Percentiles rank a stretch among this genome's conserved stretches.
These are phyloP conservation scores for Melaleuca quinquenervia DNA, from an alignment of 345 rosid species.

Conservation along the genomic window DNA sequence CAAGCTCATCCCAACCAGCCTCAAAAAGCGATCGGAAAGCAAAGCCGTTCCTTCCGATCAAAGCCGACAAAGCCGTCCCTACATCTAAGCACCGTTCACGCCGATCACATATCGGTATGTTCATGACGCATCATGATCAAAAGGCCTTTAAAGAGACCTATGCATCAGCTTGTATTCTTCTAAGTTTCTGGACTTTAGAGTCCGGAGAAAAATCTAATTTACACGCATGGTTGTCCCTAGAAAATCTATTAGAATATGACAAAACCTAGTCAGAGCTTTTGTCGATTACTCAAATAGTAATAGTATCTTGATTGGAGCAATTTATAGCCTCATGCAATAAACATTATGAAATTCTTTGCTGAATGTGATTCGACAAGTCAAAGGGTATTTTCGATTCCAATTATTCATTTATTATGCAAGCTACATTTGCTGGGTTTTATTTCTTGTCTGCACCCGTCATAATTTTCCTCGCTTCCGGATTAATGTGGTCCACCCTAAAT, in stretches of 20 bases:
- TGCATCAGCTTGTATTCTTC: no score
- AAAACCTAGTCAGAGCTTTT: no score
- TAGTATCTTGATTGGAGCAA: no score
- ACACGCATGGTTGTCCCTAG: no score
- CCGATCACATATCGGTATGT: no score
- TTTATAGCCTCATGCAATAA: not conserved
- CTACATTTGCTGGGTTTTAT: not conserved
- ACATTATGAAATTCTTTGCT: not conserved
- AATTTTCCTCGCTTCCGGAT: not conserved
- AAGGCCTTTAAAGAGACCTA: no score
- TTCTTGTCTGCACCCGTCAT: not conserved
- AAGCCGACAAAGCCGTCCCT: not conserved
- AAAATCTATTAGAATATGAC: no score
- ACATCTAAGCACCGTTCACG: not conserved
- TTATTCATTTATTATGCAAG: not conserved
- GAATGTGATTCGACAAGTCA: not conserved
- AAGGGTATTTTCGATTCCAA: not conserved
- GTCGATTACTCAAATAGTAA: no score
- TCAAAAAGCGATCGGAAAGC: not conserved
- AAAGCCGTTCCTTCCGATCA: not conserved
- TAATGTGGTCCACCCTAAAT: not conserved
- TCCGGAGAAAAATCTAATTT: no score
- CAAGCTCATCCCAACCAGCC: not conserved
- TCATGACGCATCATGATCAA: no score
- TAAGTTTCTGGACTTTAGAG: no score